Base-by-base conservation (phyloP, 495 filamentous ascomycete genomes). In the Penicillium verhagenii region DNA sequence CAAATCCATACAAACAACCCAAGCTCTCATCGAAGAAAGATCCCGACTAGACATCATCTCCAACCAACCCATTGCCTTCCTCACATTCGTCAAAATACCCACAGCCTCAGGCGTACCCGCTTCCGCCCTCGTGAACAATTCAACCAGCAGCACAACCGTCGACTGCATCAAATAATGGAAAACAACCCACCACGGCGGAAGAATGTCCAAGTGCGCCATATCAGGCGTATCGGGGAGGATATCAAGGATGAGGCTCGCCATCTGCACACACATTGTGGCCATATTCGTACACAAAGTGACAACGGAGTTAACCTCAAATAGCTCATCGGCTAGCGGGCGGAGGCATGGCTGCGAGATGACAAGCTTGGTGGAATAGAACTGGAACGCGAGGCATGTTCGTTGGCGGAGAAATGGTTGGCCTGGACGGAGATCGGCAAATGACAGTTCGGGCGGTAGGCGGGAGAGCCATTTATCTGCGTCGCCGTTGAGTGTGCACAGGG, bases 101-200 rank as follows among this genome's bases (percentile, higher is more conserved):
- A 64, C 68, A n/a, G 72, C 68, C 53, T 79, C 70, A 4, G 39
- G 6, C 2, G 43, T 44, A 64, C 56, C 16, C 63, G 74, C 31
- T 69, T 66, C 57, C 74, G 78, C 51, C 70, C 68, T 20, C 55
- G 63, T 73, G 5, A 76, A 75, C 18, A 82, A 66, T 54, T 86
- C 79, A 9, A 84, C 65, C 56, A 86, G 72, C 5, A 86, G 64
- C 16, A 86, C 69, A 2, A 72, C 77, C 1, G 72, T 68, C 1
- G 82, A 79, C 64, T 86, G 81, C 71, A 84, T 83, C 6, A 87
- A 52, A 48, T 80, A 79, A 60, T 87, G 84, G 6, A 87, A 63
- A 8, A 82, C 62, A 47, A 68, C 74, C 82, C 82, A 87, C 83
- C 83, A 87, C 9, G 82, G 81, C 1, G 72, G 59, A 6, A 74